These are phyloP conservation scores for Bruguiera gymnorhiza DNA, from an alignment of 345 rosid genomes.

Conservation along the genomic window DNA sequence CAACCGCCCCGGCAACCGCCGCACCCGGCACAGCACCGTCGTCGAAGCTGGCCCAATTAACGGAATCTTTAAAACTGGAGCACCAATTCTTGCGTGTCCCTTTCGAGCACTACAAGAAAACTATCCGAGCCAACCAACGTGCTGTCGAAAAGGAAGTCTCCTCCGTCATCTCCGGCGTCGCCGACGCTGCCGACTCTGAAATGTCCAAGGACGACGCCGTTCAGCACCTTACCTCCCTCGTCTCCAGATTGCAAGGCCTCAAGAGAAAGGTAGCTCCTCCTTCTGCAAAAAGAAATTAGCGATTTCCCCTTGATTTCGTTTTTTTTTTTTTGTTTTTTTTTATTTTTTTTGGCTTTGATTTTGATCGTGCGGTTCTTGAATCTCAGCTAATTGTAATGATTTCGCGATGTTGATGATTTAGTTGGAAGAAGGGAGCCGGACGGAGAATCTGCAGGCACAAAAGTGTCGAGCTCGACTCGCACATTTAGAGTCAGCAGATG, in stretches of 20 bases:
- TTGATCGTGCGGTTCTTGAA: too few relatives aligned
- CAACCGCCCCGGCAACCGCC: constrained; percentile 12
- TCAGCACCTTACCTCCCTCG: constrained; percentile 67
- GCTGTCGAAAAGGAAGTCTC: constrained; percentile 74
- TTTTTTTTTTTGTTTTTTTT: too few relatives aligned
- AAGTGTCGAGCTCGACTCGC: constrained; percentile 82
- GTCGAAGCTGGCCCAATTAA: constrained; percentile 51
- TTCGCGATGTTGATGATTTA: constrained; percentile 24
- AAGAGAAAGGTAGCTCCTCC: constrained; percentile 65
- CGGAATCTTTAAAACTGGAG: constrained; percentile 84
- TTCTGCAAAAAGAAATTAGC: not conserved
- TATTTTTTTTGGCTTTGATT: too few relatives aligned
- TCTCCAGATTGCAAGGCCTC: constrained; percentile 90
- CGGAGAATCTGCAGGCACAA: constrained; percentile 81
- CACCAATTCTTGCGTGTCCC: constrained; percentile 94
- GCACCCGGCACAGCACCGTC: constrained; percentile 32
- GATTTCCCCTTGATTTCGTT: not conserved
- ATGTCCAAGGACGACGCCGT: constrained; percentile 66
- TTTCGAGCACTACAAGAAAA: constrained; percentile 92
- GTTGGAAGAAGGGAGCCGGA: constrained; percentile 81
- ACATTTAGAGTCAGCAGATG: constrained; percentile 80
- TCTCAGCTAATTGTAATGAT: too few relatives aligned
- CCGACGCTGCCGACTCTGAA: constrained; percentile 54
- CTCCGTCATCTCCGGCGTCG: constrained; percentile 58
- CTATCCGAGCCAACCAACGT: constrained; percentile 84